Base-by-base conservation (phyloP, 306 rosid species). In the Prunus padus region DNA sequence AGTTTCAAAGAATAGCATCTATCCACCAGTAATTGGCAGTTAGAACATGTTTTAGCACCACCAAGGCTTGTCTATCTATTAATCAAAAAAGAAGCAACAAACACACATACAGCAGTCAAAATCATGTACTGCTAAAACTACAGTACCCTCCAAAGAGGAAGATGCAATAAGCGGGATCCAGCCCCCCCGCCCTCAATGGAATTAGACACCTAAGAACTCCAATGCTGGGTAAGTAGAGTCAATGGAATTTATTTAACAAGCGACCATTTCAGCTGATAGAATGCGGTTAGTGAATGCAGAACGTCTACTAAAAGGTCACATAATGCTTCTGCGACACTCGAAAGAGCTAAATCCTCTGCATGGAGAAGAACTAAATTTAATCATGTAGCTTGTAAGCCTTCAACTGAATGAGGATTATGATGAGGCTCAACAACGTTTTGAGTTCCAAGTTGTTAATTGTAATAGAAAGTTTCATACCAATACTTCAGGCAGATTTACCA, bases 1-100 rank as follows among this genome's bases (percentile, higher is more conserved):
- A 61, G 61, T 42, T 68, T 82, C 30, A 63, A 73, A 55, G 52
- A 26, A 77, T 25, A 30, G 22, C 46, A 59, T 61, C 4, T 44
- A 44, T 56, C 55, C 70, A 73, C 63, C 69, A 69, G 51, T 62
- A 51, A 65, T 31, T 11, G 11, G 13, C n/a, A 22, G 67, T 44
- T 1, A 5, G 25, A 59, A 73, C 33, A 40, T 22, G 20, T 55
- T 55, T 42, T 23, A 10, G 19, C 42, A 72, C 14, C 25, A 55
- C 11, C 47, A 5, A 71, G 49, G 20, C 42, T 65, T 64, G 11
- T 55, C 14, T 54, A 55, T 5, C 50, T 22, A 75, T 9, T 46
- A 4, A 18, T 23, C 4, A 40, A 47, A 2, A 49, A 23, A 20
- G 20, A 47, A 23, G 5, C 31, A 10, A 50, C 30, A 49, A 50